Conservation (phyloP, 148 eudicot genomes). For the Rhododendron mucronatum region DNA sequence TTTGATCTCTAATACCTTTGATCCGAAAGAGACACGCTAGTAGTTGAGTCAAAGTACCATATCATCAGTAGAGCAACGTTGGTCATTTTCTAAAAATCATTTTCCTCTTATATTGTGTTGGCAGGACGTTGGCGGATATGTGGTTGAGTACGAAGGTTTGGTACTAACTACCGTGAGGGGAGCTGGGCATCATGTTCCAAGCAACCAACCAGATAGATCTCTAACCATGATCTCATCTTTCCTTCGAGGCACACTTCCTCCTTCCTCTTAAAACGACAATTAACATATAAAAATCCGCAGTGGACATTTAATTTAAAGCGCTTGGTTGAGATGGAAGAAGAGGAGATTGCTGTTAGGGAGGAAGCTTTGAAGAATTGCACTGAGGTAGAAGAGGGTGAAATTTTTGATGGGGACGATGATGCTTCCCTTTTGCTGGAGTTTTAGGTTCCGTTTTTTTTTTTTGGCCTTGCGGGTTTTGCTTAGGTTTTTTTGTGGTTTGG, state of each 20-base stretch:
- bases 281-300: not conserved
- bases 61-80: not conserved
- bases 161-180: constrained; percentile 15
- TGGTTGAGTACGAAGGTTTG: constrained; percentile 13
- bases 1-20: not conserved
- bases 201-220: constrained; percentile 25
- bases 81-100: not conserved
- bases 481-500: too few species aligned
- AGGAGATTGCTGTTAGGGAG: too few species aligned
- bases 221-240: constrained; percentile 16
- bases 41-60: too few species aligned
- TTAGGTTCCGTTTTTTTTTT: too few species aligned
- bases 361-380: too few species aligned
- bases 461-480: too few species aligned
- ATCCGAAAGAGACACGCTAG: too few species aligned
- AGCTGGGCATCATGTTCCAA: constrained; percentile 25
- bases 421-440: too few species aligned
- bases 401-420: too few species aligned
- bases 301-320: not conserved
- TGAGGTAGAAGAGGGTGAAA: too few species aligned
- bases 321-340: too few species aligned
- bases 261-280: not conserved
- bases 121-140: constrained; percentile 22
- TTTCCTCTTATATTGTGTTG: not conserved
- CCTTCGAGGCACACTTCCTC: constrained; percentile 18